Conservation (phyloP, 495 filamentous ascomycete species). For the Neurospora tetrasperma region DNA sequence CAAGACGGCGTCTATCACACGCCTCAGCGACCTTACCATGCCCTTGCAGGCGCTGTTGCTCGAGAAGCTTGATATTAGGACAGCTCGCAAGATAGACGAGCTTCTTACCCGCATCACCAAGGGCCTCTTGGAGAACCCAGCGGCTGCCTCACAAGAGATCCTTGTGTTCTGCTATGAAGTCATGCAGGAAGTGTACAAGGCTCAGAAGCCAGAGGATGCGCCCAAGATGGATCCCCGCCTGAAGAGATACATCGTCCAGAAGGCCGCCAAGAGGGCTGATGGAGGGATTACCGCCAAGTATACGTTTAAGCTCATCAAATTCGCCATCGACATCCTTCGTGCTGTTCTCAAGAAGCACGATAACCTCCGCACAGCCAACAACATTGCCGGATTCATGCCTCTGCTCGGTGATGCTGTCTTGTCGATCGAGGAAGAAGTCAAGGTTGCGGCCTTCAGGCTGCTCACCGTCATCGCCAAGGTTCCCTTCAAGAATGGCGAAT, state of each 20-base stretch:
- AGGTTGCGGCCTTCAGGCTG: slow-evolving; percentile 69
- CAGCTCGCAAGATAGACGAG: slow-evolving; percentile 82
- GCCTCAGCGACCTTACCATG: slow-evolving; percentile 61
- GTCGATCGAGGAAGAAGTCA: slow-evolving; percentile 78
- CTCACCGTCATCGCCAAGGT: slow-evolving; percentile 80
- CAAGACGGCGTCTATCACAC: slow-evolving; percentile 60
- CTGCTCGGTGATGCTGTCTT: slow-evolving; percentile 80
- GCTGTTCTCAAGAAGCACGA: slow-evolving; percentile 72
- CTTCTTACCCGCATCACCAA: slow-evolving; percentile 72
- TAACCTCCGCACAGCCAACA: slow-evolving; percentile 62
- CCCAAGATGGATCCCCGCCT: slow-evolving; percentile 47
- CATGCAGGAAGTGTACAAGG: slow-evolving; percentile 72
- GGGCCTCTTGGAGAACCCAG: slow-evolving; percentile 70
- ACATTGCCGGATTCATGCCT: slow-evolving; percentile 74
- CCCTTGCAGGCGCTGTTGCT: slow-evolving; percentile 68
- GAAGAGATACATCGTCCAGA: slow-evolving; percentile 66
- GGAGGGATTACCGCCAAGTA: slow-evolving; percentile 62
- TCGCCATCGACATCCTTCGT: slow-evolving; percentile 77
- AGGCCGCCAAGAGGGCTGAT: slow-evolving; percentile 55
- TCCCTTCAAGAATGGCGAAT: slow-evolving; percentile 60
- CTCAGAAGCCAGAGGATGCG: slow-evolving; percentile 33
- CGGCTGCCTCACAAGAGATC: slow-evolving; percentile 62
- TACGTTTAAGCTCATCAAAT: slow-evolving; percentile 73
- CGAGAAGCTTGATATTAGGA: slow-evolving; percentile 70
- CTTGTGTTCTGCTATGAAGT: slow-evolving; percentile 91